A percentile compares a stretch with the other conserved stretches of the same genome.
Conservation (phyloP, 495 filamentous ascomycete genomes). For the Aspergillus egyptiacus region DNA sequence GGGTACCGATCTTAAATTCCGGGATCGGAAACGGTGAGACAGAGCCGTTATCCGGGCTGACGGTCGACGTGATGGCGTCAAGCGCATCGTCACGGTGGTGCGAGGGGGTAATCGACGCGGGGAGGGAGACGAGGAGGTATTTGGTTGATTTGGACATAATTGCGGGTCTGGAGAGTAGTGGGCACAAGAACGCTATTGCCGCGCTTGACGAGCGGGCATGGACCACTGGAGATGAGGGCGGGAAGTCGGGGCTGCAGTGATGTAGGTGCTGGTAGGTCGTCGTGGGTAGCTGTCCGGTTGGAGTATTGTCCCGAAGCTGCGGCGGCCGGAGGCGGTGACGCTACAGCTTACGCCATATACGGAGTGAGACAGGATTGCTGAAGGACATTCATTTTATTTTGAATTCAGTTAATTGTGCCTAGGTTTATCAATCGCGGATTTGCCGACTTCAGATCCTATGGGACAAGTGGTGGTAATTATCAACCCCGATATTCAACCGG, state of each 20-base stretch:
- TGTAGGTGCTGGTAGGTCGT: slow-evolving; percentile 6
- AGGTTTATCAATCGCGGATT: background rate
- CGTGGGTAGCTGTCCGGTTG: slow-evolving; percentile 10
- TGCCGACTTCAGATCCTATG: too few species aligned
- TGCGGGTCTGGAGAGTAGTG: slow-evolving; percentile 1
- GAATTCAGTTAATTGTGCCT: too few species aligned
- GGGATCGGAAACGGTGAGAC: slow-evolving; percentile 77
- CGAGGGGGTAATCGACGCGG: slow-evolving; percentile 64
- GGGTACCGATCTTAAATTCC: slow-evolving; percentile 93
- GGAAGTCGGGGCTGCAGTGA: slow-evolving; percentile 7
- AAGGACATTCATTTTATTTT: too few species aligned
- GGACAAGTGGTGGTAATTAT: background rate
- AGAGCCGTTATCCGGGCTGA: slow-evolving; percentile 68
- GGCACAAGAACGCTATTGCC: background rate
- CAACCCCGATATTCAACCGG: background rate
- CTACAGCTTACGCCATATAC: background rate
- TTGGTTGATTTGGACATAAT: slow-evolving; percentile 55
- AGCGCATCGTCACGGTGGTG: slow-evolving; percentile 77
- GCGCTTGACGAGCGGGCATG: slow-evolving; percentile 19
- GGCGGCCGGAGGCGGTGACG: slow-evolving; percentile 16
- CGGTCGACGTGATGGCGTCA: slow-evolving; percentile 60
- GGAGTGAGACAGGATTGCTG: background rate
- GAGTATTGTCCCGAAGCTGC: slow-evolving; percentile 15
- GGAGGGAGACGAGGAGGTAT: slow-evolving; percentile 71
- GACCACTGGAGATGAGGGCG: background rate